Percentiles rank a stretch among this genome's conserved stretches.
phyloP scores from a whole-genome alignment of 2,329 filamentous ascomycete genomes.

The Pseudopithomyces chartarum region DNA sequence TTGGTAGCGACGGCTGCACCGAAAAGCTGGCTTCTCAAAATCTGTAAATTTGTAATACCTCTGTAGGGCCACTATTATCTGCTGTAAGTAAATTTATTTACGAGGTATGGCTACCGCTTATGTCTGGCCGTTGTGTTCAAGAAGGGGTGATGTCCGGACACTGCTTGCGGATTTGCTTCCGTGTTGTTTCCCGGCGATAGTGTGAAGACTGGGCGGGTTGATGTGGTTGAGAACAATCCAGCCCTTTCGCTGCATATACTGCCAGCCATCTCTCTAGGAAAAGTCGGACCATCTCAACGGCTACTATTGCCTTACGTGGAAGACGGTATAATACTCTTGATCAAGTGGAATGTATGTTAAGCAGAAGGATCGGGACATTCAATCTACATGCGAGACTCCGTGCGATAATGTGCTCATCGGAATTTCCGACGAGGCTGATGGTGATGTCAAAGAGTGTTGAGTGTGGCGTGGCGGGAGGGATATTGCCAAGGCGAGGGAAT shows the following conservation, averaged over 20 bases:
- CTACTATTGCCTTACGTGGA: too few relatives aligned
- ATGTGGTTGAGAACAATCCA: background rate
- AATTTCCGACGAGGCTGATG: background rate
- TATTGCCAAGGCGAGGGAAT: background rate
- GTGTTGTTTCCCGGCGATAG: background rate
- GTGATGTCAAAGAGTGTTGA: slow-evolving; percentile 1
- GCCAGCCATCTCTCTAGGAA: too few relatives aligned
- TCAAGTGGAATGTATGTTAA: background rate
- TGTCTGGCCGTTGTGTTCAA: background rate
- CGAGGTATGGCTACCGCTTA: background rate
- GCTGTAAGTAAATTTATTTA: background rate
- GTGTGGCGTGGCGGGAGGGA: background rate
- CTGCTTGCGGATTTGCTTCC: background rate
- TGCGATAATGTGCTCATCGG: background rate
- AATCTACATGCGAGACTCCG: background rate
- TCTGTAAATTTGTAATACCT: background rate
- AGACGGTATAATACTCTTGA: too few relatives aligned
- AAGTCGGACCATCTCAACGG: too few relatives aligned
- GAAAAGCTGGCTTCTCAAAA: background rate
- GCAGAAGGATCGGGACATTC: background rate
- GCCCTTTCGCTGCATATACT: background rate
- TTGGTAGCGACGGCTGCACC: background rate
- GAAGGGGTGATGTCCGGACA: background rate
- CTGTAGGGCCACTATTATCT: background rate
- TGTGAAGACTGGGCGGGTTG: background rate